Evolutionary conservation across 2,329 filamentous ascomycete species (phyloP).

Genomic region (Ceratocystiopsis sp.): DNA sequence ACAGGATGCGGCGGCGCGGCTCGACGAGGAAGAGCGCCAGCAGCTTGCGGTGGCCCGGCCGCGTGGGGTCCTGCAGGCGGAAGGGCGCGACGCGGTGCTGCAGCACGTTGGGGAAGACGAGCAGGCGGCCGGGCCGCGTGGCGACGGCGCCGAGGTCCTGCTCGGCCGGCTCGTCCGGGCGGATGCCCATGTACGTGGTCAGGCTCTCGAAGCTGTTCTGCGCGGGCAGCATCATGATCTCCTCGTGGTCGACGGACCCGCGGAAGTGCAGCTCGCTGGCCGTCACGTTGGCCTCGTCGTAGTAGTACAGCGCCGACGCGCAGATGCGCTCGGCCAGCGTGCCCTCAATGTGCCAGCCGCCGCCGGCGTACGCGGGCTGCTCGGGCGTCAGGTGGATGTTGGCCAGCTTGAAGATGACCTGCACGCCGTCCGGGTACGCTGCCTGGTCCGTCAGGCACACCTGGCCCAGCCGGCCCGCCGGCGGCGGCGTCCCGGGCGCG

Average conservation of each 20-base stretch:
- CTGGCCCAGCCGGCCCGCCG: neutral
- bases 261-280: slow-evolving; percentile 26
- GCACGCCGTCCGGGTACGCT: slow-evolving; percentile 21
- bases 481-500: too few species aligned
- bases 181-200: slow-evolving; percentile 9
- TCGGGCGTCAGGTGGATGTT: slow-evolving; percentile 40
- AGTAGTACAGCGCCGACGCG: slow-evolving; percentile 37
- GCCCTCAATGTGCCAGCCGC: slow-evolving; percentile 21
- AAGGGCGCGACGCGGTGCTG: slow-evolving; percentile 37
- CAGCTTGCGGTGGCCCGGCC: slow-evolving; percentile 37
- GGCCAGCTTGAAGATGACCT: slow-evolving; percentile 47
- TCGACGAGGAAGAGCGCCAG: slow-evolving; percentile 43
- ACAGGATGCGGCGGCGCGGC: slow-evolving; percentile 32
- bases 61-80: slow-evolving; percentile 27
- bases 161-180: slow-evolving; percentile 12
- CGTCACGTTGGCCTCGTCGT: slow-evolving; percentile 33
- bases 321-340: slow-evolving; percentile 36
- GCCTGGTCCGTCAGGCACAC: slow-evolving; percentile 1
- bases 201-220: slow-evolving; percentile 7
- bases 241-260: slow-evolving; percentile 6
- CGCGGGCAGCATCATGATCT: slow-evolving; percentile 2
- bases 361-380: slow-evolving; percentile 28
- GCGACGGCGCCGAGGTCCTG: slow-evolving; percentile 25
- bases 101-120: slow-evolving; percentile 24
- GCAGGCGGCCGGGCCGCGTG: slow-evolving; percentile 23